phyloP scores from a whole-genome alignment of 169 alveolate genomes.

The Plasmodium fragile region DNA sequence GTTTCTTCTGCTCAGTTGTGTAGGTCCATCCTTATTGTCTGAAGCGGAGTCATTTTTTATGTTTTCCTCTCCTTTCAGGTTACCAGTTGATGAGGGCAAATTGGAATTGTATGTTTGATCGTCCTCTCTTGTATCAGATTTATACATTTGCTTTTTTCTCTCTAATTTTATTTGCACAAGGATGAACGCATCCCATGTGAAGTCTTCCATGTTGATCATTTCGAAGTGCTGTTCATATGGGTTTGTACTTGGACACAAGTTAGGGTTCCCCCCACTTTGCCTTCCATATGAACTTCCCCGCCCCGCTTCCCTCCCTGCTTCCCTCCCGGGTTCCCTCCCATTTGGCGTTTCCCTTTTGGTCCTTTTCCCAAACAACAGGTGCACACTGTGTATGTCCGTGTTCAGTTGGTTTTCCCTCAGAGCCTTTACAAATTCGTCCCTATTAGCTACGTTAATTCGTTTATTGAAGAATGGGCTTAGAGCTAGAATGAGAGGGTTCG shows the following conservation, averaged over 20 bases:
- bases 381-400: background rate
- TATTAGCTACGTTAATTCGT: background rate
- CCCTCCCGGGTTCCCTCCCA: background rate
- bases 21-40: background rate
- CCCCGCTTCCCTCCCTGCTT: background rate
- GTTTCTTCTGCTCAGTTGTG: background rate
- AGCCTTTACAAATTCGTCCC: background rate
- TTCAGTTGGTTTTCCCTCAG: background rate
- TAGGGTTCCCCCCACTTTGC: background rate
- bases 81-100: background rate
- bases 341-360: background rate
- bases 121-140: background rate
- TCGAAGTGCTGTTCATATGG: background rate
- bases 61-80: background rate
- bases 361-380: background rate
- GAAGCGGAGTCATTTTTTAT: background rate
- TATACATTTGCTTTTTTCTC: background rate
- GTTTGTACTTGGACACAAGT: background rate
- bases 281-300: background rate
- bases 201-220: slow-evolving; percentile 10
- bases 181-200: slow-evolving; percentile 21
- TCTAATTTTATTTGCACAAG: slow-evolving; percentile 12
- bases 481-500: background rate
- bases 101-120: background rate
- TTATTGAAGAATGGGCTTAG: background rate